Base-by-base conservation (phyloP, 768 basidiomycete species). In the Phaffia tasmanica region DNA sequence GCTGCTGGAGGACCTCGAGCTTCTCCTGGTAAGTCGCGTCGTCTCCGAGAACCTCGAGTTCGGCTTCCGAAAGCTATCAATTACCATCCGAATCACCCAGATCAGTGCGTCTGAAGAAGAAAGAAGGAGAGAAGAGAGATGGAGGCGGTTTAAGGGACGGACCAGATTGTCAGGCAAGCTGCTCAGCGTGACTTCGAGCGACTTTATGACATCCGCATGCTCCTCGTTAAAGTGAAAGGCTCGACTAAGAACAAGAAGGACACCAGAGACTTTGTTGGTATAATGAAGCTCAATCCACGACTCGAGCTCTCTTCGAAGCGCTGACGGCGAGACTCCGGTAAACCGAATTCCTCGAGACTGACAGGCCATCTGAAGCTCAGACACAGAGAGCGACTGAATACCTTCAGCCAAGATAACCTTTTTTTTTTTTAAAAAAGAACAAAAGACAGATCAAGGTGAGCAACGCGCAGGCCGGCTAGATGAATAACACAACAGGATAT, bases 201-300 rank as follows among this genome's bases (percentile, higher is more conserved):
- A 86, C 71, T 81, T 79, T 70, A 97, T 84, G 64, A 94, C 82
- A 2, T 85, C 85, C 73, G 89, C 93, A 3, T 89, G 88, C 70
- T 88, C 89, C 71, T 88, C 86, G 75, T 90, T 91, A 78, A 94
- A 97, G 76, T 88, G 83, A 81, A 97, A 99, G 0, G 95, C 95
- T 70, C 93, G 82, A 59, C 86, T 89, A n/a, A 98, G 83, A 63
- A 99, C 83, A 70, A 99, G 83, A 23, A 99, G 82, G 0, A 95
- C 92, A 57, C 95, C 95, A 55, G 89, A 92, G 57, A 99, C 88
- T 27, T 76, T 89, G 81, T 78, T 91, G 84, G 74, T 89, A 84
- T 73, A 98, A 76, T 99, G 95, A 53, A 98, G 76, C 47, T 86
- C 81, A 72, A 98, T 93, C 95, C 95, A 99, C 11, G 87, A 88